These are phyloP conservation scores for Apocynum venetum DNA, from an alignment of 257 asterid species.

Conservation along the genomic window DNA sequence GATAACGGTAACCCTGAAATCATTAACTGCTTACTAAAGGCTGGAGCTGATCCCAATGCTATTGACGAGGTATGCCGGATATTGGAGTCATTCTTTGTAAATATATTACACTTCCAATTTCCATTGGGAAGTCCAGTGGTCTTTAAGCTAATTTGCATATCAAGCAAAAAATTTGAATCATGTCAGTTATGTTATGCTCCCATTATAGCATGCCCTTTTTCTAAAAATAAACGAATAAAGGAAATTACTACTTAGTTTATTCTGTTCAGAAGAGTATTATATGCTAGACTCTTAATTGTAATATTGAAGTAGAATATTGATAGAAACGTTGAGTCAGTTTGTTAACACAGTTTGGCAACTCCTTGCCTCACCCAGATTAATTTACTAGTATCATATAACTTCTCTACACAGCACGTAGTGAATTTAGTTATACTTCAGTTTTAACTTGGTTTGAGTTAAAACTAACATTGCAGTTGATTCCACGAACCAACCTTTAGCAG, in stretches of 20 bases:
- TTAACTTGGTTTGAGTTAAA: too few relatives aligned
- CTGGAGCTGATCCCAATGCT: conserved; percentile 88
- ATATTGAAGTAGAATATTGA: background rate
- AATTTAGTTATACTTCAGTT: too few relatives aligned
- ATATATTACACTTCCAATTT: background rate
- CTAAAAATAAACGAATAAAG: background rate
- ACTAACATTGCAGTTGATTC: too few relatives aligned
- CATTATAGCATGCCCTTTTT: background rate
- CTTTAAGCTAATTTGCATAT: background rate
- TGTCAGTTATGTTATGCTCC: background rate
- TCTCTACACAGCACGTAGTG: too few relatives aligned
- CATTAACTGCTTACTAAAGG: conserved; percentile 67
- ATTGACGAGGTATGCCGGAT: conserved; percentile 57
- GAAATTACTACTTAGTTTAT: background rate
- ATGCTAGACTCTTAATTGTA: background rate
- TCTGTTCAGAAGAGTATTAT: background rate
- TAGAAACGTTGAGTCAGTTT: too few relatives aligned
- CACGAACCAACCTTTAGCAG: too few relatives aligned
- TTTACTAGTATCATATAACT: too few relatives aligned
- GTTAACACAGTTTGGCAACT: too few relatives aligned
- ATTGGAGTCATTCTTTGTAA: background rate
- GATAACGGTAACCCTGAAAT: conserved; percentile 71
- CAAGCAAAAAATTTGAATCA: background rate
- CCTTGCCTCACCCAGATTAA: too few relatives aligned
- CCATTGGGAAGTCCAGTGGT: background rate